Evolutionary conservation across 305 asterid species (phyloP).

Genomic region (Rubia peregrina): DNA sequence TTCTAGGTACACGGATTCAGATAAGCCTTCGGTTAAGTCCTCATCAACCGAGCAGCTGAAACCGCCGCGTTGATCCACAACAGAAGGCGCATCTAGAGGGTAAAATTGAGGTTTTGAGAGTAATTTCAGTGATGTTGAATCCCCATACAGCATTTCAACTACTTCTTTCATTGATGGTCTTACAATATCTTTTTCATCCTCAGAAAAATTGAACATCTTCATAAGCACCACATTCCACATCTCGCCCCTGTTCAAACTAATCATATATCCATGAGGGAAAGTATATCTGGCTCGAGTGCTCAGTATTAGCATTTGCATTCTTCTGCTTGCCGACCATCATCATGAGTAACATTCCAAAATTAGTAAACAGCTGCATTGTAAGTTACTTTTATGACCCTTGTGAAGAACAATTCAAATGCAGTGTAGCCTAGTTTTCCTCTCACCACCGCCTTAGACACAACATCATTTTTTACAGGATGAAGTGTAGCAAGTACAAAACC

Average conservation of each 20-base stretch:
- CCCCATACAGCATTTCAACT: neutral
- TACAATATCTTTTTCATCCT: neutral
- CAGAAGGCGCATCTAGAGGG: neutral
- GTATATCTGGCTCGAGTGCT: neutral
- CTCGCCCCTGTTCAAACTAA: neutral
- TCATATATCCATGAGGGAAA: neutral
- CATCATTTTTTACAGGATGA: neutral
- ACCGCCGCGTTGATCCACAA: too few species aligned
- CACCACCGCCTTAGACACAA: neutral
- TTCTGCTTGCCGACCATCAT: neutral
- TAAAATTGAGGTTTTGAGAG: neutral
- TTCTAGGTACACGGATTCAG: too few species aligned
- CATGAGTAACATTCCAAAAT: neutral
- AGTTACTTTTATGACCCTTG: neutral
- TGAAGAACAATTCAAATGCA: neutral
- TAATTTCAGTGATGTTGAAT: neutral
- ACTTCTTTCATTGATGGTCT: conserved; percentile 2
- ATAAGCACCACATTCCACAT: neutral
- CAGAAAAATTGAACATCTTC: neutral
- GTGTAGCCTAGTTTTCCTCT: neutral
- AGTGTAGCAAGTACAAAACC: neutral
- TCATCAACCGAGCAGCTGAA: too few species aligned
- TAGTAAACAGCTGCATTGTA: neutral
- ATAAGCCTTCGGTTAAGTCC: too few species aligned
- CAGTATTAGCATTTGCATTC: neutral